Percentiles rank a stretch among this genome's conserved stretches.
phyloP scores from a whole-genome alignment of 2,329 filamentous ascomycete genomes.

The Trichoderma cornu-damae region DNA sequence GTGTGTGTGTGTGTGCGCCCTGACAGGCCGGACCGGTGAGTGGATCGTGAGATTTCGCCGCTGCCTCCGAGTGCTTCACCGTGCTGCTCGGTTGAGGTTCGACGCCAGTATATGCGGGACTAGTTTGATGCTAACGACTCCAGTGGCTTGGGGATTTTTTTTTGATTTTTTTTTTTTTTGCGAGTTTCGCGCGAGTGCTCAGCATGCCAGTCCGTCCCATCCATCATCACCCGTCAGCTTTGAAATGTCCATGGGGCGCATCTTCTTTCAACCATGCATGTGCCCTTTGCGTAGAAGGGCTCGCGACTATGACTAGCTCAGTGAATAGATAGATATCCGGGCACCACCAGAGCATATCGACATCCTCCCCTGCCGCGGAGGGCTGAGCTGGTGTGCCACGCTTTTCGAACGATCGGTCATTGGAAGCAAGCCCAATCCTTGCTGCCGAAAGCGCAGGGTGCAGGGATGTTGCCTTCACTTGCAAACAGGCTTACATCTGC shows the following conservation, averaged over 20 bases:
- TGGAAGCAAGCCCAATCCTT: conserved; percentile 5
- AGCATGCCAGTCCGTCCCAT: neutral
- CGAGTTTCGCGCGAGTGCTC: neutral
- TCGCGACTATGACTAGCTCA: neutral
- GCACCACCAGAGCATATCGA: neutral
- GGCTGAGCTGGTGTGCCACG: neutral
- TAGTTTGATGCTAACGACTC: neutral
- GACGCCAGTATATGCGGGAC: neutral
- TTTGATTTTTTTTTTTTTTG: too few species aligned
- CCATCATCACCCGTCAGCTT: neutral
- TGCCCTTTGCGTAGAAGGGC: conserved; percentile 6
- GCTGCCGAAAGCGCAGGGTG: neutral
- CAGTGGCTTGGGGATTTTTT: neutral
- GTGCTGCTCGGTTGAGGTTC: too few species aligned
- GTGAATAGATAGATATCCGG: too few species aligned
- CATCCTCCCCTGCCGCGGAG: neutral
- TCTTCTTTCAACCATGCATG: neutral
- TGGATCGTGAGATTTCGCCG: conserved; percentile 15
- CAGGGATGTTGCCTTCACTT: neutral
- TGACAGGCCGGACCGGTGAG: conserved; percentile 29
- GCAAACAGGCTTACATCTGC: conserved; percentile 6
- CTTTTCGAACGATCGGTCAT: conserved; percentile 22
- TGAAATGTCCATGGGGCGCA: neutral
- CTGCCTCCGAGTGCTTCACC: neutral
- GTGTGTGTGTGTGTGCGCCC: too few species aligned